Evolutionary conservation across 306 rosid species (phyloP), one percentile per base, ranked within the genome.

Genomic region (Sicyos baderoa): DNA sequence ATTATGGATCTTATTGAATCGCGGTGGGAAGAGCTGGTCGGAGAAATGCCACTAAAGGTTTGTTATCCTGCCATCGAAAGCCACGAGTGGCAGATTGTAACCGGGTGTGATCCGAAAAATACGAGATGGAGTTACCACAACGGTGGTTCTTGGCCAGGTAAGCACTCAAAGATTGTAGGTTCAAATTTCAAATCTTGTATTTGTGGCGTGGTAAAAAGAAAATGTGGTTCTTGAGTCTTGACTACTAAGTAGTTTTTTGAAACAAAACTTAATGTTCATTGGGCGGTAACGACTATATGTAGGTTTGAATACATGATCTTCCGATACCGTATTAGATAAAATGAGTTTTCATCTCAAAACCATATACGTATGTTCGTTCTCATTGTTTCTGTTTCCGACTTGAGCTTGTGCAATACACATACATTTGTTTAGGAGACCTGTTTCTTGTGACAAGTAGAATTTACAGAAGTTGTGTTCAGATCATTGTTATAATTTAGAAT

Each of bases 141-240:
- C 9, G 96, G 96, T 27, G 96, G 96, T 71, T 91, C 97, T 67
- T 91, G 97, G 97, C 95, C 97, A 82, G 97, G 97, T 84, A 66
- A 5, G 5, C 19, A 25, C 32, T 57, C 2, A 57, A 6, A 25
- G 64, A 6, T 14, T 0, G 18, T 5, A 5, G 29, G 10, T 12
- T 54, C 16, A 11, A 51, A 51, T 51, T 18, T 2, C 21, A 51
- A n/a, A 51, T 18, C 19, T 2, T 16, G 54, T 51, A 16, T 51
- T 51, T 51, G 54, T n/a, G 95, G 50, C 82, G 83, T 53, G 97
- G 86, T 82, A 88, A 90, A 0, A 90, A 90, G 75, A 90, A 90
- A 79, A 84, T 89, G 88, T 29, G 92, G 92, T 64, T 90, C 95
- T 68, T 90, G 97, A 40, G 45, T 40, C 8, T 40, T 40, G 8